Percentiles rank a stretch among this genome's conserved stretches.
Conservation (phyloP, 345 rosid species). For the Cochlearia excelsa region DNA sequence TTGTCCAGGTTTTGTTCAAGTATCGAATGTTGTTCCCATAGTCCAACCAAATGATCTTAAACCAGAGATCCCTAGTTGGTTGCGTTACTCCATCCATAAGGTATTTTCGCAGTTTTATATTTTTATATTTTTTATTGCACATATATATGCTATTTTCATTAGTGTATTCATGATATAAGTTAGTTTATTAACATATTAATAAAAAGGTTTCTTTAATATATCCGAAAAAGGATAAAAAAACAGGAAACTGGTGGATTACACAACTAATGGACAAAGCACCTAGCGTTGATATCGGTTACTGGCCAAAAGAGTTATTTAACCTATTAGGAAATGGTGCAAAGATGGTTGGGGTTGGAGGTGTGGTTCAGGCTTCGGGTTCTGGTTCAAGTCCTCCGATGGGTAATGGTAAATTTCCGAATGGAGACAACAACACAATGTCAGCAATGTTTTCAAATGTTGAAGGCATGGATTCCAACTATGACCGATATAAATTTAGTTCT, state of each 20-base stretch:
- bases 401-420: neutral
- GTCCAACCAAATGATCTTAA: neutral
- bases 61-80: neutral
- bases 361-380: neutral
- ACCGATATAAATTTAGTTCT: neutral
- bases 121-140: too few relatives aligned
- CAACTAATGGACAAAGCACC: too few relatives aligned
- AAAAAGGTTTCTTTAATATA: neutral
- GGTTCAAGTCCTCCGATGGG: constrained; percentile 1
- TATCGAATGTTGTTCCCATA: neutral
- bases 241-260: constrained; percentile 4
- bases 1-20: constrained; percentile 14
- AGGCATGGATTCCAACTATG: neutral
- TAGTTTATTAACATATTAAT: neutral
- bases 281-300: neutral
- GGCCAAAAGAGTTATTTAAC: neutral
- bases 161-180: neutral
- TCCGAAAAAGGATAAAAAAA: neutral
- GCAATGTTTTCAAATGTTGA: neutral
- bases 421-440: too few relatives aligned
- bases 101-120: neutral
- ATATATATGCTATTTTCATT: too few relatives aligned
- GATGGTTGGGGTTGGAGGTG: neutral
- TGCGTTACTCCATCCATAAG: neutral
- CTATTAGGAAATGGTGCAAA: neutral